phyloP scores from a whole-genome alignment of 2,329 filamentous ascomycete genomes.

The Zalaria obscura region DNA sequence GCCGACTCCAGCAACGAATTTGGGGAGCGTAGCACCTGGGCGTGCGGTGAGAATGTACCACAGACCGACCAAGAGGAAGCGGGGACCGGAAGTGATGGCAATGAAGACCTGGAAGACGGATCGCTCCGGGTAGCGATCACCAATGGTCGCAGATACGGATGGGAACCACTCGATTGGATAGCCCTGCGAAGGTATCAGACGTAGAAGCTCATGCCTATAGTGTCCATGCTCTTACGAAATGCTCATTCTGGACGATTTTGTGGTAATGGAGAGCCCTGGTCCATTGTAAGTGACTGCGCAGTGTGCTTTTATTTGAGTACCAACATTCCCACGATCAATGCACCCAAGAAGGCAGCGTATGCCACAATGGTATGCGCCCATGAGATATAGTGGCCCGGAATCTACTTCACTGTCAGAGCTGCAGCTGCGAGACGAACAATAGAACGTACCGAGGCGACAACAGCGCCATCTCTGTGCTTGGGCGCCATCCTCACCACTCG shows the following conservation, averaged over 20 bases:
- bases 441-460: constrained; percentile 41
- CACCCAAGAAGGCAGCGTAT: constrained; percentile 77
- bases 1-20: constrained; percentile 66
- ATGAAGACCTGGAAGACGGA: constrained; percentile 98
- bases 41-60: constrained; percentile 83
- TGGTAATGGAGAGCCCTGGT: constrained; percentile 65
- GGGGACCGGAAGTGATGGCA: constrained; percentile 82
- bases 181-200: constrained; percentile 30
- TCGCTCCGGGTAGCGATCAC: constrained; percentile 90
- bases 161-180: constrained; percentile 39
- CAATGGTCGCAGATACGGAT: constrained; percentile 70
- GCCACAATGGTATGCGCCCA: constrained; percentile 75
- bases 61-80: constrained; percentile 77
- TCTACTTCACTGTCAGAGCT: constrained; percentile 10
- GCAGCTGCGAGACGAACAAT: not conserved
- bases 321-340: constrained; percentile 58
- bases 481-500: constrained; percentile 37
- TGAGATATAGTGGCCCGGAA: constrained; percentile 84
- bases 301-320: no score
- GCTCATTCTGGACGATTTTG: constrained; percentile 96
- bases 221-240: constrained; percentile 43
- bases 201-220: constrained; percentile 1
- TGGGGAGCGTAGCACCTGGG: constrained; percentile 61
- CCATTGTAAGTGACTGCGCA: constrained; percentile 7
- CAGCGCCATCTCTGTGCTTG: constrained; percentile 48